Percentiles rank a stretch among this genome's conserved stretches.
Evolutionary conservation across 192 early-diverging fungal species (phyloP).

Genomic region (Phycomyces blakesleeanus): DNA sequence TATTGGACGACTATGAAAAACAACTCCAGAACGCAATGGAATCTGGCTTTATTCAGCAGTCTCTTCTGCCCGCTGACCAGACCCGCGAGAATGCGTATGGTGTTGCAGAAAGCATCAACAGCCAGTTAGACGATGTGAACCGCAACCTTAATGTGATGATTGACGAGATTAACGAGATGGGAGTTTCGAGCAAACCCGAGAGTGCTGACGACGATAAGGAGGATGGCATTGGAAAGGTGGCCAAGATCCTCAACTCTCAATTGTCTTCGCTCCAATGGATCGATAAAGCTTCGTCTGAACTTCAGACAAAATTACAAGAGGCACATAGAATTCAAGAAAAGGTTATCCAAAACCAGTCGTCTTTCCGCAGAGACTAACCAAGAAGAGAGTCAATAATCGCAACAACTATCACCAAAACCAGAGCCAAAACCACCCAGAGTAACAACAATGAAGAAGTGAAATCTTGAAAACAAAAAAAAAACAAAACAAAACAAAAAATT

Average conservation of each 20-base stretch:
- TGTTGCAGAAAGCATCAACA: conserved; percentile 82
- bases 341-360: conserved; percentile 19
- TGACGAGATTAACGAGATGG: conserved; percentile 78
- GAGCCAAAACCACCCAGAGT: background rate
- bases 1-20: conserved; percentile 78
- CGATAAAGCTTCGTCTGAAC: conserved; percentile 56
- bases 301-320: conserved; percentile 57
- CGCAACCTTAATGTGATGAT: conserved; percentile 76
- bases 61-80: conserved; percentile 67
- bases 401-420: background rate
- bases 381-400: too few species aligned
- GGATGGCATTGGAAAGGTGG: conserved; percentile 66
- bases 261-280: conserved; percentile 93
- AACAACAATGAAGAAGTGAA: too few species aligned
- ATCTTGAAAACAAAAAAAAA: too few species aligned
- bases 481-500: too few species aligned
- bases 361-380: background rate
- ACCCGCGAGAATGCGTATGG: conserved; percentile 84
- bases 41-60: conserved; percentile 42
- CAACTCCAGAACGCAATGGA: conserved; percentile 52
- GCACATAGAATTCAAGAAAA: conserved; percentile 40
- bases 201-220: conserved; percentile 29
- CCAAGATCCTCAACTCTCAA: conserved; percentile 87
- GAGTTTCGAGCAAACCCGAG: conserved; percentile 31
- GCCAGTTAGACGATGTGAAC: conserved; percentile 84